Base-by-base conservation (phyloP, 805 yeast species). In the Cyberlindnera japonica region DNA sequence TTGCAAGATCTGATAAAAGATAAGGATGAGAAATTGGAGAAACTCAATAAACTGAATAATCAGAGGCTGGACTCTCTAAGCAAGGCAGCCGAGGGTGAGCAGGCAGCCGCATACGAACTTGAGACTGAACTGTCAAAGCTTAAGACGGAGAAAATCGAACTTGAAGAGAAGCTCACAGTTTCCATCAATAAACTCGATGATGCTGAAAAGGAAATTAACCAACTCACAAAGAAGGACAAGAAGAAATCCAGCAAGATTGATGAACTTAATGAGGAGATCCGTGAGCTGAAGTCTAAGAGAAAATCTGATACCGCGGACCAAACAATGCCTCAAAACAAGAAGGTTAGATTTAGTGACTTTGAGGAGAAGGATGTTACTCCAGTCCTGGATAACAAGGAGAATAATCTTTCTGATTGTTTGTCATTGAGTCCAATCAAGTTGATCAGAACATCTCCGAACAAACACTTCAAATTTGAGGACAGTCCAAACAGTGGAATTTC, bases 391-490 rank as follows among this genome's bases (percentile, higher is more conserved):
- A 29, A 31, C 38, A 43, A 41, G 17, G 40, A 40, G 29, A 43
- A 38, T 22, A 35, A 32, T 35, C 40, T 40, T 24, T 18, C 36
- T 3, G 40, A 34, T 13, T 23, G 27, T 9, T 15, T 44, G 14
- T 37, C 47, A 0, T 45, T 51, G 33, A 48, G 54, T 37, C 57
- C 55, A 14, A 45, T 50, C 32, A 43, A 35, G 25, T 13, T 41
- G 28, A 37, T 37, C 29, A 25, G 38, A 33, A 38, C 44, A 5
- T 47, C 51, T 3, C 54, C 54, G 12, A 41, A 42, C 38, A 46
- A 47, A 33, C 48, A 42, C 27, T 51, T 50, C 49, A 47, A 48
- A 35, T 45, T 43, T 14, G 51, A 48, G 38, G 40, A 38, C 33
- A 26, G 35, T n/a, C 32, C 42, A 12, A 14, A 4, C 26, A 42